phyloP scores from a whole-genome alignment of 2,329 filamentous ascomycete species.

The Cyphellophora europaea region DNA sequence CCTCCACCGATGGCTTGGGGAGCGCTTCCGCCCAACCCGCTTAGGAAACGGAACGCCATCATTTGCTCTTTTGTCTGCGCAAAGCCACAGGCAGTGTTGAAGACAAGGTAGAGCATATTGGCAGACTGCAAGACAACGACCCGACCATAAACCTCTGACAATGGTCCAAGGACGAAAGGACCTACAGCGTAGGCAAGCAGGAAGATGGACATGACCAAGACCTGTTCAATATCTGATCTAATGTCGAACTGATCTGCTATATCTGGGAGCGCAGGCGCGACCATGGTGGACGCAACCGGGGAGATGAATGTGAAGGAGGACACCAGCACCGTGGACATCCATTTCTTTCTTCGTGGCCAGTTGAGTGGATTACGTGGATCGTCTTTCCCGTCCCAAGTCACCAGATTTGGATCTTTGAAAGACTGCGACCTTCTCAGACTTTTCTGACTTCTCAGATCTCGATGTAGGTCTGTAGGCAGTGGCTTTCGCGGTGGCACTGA shows the following conservation, averaged over 20 bases:
- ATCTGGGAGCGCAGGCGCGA: slow-evolving; percentile 32
- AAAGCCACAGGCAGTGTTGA: slow-evolving; percentile 42
- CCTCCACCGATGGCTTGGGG: slow-evolving; percentile 19
- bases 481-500: neutral
- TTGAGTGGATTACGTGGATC: slow-evolving; percentile 23
- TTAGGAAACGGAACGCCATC: slow-evolving; percentile 37
- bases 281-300: slow-evolving; percentile 47
- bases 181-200: slow-evolving; percentile 35
- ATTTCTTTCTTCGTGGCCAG: slow-evolving; percentile 40
- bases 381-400: neutral
- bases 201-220: slow-evolving; percentile 38
- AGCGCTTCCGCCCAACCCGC: slow-evolving; percentile 39
- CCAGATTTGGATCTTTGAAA: neutral
- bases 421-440: neutral
- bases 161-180: slow-evolving; percentile 31
- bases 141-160: slow-evolving; percentile 35
- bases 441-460: neutral
- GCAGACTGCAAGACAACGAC: slow-evolving; percentile 33
- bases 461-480: neutral
- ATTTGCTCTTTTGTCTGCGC: slow-evolving; percentile 34
- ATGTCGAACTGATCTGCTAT: slow-evolving; percentile 43
- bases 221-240: slow-evolving; percentile 23
- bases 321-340: slow-evolving; percentile 39
- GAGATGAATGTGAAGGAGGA: slow-evolving; percentile 45
- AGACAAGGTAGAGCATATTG: slow-evolving; percentile 36